Percentiles rank a stretch among this genome's conserved stretches.
phyloP scores from a whole-genome alignment of 2,329 filamentous ascomycete species.

The Verticillium nubilum region DNA sequence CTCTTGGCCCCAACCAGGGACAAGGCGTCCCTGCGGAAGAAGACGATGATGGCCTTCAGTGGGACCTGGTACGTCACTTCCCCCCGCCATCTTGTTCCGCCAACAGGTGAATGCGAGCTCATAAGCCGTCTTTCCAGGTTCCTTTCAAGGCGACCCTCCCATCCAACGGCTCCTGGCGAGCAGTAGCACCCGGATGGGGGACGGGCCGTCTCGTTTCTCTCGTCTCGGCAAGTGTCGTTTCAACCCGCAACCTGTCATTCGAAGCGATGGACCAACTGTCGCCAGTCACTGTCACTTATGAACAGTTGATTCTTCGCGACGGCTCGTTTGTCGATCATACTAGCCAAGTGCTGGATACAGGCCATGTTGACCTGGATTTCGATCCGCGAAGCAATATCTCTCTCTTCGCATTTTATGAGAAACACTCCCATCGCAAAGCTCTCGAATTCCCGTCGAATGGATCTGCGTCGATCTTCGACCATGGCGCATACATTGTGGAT shows the following conservation, averaged over 20 bases:
- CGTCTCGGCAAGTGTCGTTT: neutral
- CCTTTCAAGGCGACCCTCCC: conserved; percentile 22
- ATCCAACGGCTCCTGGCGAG: conserved; percentile 19
- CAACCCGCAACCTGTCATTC: no score
- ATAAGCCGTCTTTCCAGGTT: neutral
- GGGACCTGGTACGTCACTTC: conserved; percentile 17
- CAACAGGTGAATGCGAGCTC: no score
- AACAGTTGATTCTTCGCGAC: no score
- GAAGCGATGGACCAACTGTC: no score
- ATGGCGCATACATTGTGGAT: conserved; percentile 17
- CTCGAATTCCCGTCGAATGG: no score
- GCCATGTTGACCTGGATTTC: no score
- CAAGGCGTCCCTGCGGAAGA: conserved; percentile 34
- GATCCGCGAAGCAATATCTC: neutral
- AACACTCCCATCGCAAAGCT: no score
- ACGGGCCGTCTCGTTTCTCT: neutral
- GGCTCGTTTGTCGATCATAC: no score
- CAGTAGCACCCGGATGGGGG: conserved; percentile 29
- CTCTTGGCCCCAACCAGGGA: conserved; percentile 40
- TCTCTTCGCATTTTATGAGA: no score
- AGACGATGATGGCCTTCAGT: conserved; percentile 25
- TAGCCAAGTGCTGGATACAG: no score
- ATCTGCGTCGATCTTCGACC: conserved; percentile 1
- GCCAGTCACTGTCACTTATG: no score
- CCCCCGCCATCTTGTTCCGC: neutral